Base-by-base conservation (phyloP, 169 alveolate genomes). In the Plasmodium reichenowi region DNA sequence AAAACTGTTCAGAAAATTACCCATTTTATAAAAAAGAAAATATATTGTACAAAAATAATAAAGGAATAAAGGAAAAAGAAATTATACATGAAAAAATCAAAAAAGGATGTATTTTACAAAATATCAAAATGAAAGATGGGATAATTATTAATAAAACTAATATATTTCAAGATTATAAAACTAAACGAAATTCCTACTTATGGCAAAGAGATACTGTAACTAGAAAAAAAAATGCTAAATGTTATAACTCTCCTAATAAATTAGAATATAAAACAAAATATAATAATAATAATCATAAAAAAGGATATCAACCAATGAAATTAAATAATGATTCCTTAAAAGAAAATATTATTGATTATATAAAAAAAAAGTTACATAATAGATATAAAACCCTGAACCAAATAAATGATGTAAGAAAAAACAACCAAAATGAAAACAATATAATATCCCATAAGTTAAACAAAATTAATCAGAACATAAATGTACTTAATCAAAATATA, bases 121-220 rank as follows among this genome's bases (percentile, higher is more conserved):
- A 38, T n/a, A 45, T 48, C 8, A 8, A 10, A 15, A 70, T 48
- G 22, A 43, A 48, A 10, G 32, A 22, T 22, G 64, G 32, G 22
- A 10, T n/a, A 10, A 50, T 6, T 50, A 7, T n/a, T 10, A 50
- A 17, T 22, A 17, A 17, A 20, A 3, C 45, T 22, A 47, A 26
- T 26, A 45, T 3, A 22, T 24, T 17, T 17, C 10, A 71, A 7
- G 74, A 64, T 20, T 32, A 64, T 6, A 72, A 17, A 72, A 56
- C 38, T 13, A 29, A 20, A 32, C 50, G 67, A 24, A 78, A 78
- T 6, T 78, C 89, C 6, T 78, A 64, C 22, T 58, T 78, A 15
- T 78, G 89, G 89, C 56, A 78, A 45, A 78, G 67, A 58, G 89
- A 78, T 20, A 78, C 45, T 78, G 43, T 24, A 64, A 17, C 47